Evolutionary conservation across 331 rosid genomes (phyloP).

Genomic region (Prunus yedoensis): DNA sequence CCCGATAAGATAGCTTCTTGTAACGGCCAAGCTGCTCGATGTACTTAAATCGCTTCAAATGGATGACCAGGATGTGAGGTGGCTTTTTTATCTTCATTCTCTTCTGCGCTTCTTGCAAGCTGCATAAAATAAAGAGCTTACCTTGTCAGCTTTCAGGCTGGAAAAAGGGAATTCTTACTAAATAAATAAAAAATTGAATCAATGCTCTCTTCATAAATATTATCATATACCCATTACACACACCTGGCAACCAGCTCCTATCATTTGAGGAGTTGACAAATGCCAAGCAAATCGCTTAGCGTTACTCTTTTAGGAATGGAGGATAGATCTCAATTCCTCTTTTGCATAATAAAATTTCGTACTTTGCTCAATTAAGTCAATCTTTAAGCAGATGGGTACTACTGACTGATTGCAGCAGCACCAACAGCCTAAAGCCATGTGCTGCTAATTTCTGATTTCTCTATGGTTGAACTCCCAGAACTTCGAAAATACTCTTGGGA

Average conservation of each 20-base stretch:
- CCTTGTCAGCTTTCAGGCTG: slow-evolving; percentile 17
- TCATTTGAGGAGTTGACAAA: background rate
- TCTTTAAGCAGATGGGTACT: slow-evolving; percentile 5
- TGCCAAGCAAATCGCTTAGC: background rate
- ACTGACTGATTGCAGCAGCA: background rate
- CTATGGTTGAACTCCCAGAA: slow-evolving; percentile 7
- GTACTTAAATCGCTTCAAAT: slow-evolving; percentile 97
- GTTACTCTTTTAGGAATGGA: background rate
- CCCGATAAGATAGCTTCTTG: slow-evolving; percentile 93
- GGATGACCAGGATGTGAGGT: slow-evolving; percentile 94
- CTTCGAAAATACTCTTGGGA: background rate
- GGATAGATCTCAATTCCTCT: background rate
- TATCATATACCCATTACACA: background rate
- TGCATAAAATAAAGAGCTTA: slow-evolving; percentile 40
- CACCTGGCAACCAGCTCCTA: background rate
- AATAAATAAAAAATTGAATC: background rate
- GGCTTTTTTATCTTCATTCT: slow-evolving; percentile 99
- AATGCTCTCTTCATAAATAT: background rate
- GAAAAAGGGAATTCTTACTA: background rate
- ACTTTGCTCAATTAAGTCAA: slow-evolving; percentile 1
- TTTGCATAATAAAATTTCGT: background rate
- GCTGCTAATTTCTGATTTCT: background rate
- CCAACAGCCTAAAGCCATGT: slow-evolving; percentile 4
- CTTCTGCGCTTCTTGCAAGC: slow-evolving; percentile 99
- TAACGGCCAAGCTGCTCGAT: slow-evolving; percentile 95